phyloP scores from a whole-genome alignment of 1,139 yeast genomes.

The Kurtzmaniella natalensis region DNA sequence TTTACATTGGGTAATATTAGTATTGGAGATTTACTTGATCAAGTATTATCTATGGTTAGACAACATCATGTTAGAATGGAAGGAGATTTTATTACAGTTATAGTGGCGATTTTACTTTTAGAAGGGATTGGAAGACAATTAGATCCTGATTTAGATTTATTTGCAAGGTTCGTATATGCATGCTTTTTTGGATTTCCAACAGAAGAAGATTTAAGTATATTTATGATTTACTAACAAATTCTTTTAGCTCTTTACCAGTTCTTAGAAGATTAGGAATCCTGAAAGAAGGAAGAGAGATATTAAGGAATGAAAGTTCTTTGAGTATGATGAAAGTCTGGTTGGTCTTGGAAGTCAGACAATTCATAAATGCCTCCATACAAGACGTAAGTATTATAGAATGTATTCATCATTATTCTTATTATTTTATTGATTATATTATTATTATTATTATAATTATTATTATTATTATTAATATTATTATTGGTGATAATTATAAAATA shows the following conservation, averaged over 20 bases:
- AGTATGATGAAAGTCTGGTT: slow-evolving; percentile 91
- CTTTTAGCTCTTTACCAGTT: slow-evolving; percentile 75
- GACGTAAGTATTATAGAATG: slow-evolving; percentile 45
- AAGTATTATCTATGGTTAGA: slow-evolving; percentile 86
- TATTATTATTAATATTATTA: too few relatives aligned
- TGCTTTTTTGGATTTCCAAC: slow-evolving; percentile 57
- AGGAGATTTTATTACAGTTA: slow-evolving; percentile 91
- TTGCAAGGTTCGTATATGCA: slow-evolving; percentile 87
- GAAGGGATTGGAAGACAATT: slow-evolving; percentile 95
- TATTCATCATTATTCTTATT: too few relatives aligned
- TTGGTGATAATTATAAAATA: too few relatives aligned
- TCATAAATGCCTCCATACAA: slow-evolving; percentile 78
- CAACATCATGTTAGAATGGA: slow-evolving; percentile 96
- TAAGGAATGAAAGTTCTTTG: slow-evolving; percentile 56
- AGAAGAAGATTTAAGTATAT: slow-evolving; percentile 20
- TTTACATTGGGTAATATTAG: slow-evolving; percentile 90
- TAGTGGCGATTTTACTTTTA: slow-evolving; percentile 79
- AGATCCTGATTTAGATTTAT: slow-evolving; percentile 87
- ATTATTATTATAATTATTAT: too few relatives aligned
- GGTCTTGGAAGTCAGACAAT: slow-evolving; percentile 83
- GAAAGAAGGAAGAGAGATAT: slow-evolving; percentile 59
- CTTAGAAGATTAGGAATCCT: slow-evolving; percentile 74
- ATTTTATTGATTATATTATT: too few relatives aligned
- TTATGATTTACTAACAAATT: slow-evolving; percentile 10
- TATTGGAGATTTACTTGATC: slow-evolving; percentile 85